A percentile compares a stretch with the other conserved stretches of the same genome.
Conservation (phyloP, 164 flowering plant species). For the Berberis thunbergii region DNA sequence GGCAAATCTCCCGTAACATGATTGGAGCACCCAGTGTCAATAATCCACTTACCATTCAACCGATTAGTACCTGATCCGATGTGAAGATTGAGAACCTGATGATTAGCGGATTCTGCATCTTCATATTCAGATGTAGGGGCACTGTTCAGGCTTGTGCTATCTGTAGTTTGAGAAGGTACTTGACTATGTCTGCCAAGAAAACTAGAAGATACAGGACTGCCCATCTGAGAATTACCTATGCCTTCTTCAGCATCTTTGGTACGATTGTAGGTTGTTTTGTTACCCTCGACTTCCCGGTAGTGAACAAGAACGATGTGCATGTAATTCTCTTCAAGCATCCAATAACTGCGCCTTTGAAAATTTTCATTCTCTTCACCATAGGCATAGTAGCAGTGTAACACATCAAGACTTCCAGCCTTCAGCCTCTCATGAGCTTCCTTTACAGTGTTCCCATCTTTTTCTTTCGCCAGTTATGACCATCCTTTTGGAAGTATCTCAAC, state of each 20-base stretch:
- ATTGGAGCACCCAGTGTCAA: no score
- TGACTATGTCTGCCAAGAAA: slow-evolving; percentile 27
- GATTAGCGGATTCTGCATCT: slow-evolving; percentile 75
- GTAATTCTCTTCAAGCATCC: slow-evolving; percentile 93
- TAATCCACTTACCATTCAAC: no score
- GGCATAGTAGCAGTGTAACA: slow-evolving; percentile 93
- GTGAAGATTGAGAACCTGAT: no score
- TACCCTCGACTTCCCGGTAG: slow-evolving; percentile 76
- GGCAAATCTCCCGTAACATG: no score
- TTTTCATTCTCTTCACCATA: slow-evolving; percentile 91
- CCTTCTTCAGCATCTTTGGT: slow-evolving; percentile 28
- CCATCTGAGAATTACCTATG: slow-evolving; percentile 24
- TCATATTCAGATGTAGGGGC: slow-evolving; percentile 62
- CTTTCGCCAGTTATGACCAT: slow-evolving; percentile 99
- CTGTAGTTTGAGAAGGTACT: slow-evolving; percentile 45
- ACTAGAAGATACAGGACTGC: slow-evolving; percentile 40
- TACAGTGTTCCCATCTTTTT: slow-evolving; percentile 98
- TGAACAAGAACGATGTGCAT: slow-evolving; percentile 73
- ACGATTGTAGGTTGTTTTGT: slow-evolving; percentile 33
- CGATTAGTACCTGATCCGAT: no score
- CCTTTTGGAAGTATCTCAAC: slow-evolving; percentile 86
- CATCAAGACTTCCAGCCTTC: slow-evolving; percentile 95
- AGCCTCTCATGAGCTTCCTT: slow-evolving; percentile 99
- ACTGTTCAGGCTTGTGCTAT: slow-evolving; percentile 53
- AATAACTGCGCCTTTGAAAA: slow-evolving; percentile 94